Percentiles rank a stretch among this genome's conserved stretches.
Evolutionary conservation across 2,329 filamentous ascomycete species (phyloP).

Genomic region (Fusarium armeniacum): DNA sequence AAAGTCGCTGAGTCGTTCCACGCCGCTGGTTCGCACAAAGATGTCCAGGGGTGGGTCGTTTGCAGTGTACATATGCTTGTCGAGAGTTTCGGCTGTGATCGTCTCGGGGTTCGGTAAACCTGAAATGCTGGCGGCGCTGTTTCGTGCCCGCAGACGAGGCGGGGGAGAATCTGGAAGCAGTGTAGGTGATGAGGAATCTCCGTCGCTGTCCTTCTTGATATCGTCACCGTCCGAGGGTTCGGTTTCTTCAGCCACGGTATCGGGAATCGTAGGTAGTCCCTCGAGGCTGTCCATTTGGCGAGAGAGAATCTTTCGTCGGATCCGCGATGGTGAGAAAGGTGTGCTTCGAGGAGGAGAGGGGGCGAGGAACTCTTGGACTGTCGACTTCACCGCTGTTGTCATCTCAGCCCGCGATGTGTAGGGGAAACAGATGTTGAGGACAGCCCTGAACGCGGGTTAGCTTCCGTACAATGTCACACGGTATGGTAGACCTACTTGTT

Average conservation of each 20-base stretch:
- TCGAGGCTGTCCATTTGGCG: slow-evolving; percentile 68
- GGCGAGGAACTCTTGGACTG: slow-evolving; percentile 86
- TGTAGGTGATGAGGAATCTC: slow-evolving; percentile 72
- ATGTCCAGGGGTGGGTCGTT: slow-evolving; percentile 90
- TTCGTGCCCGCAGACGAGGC: slow-evolving; percentile 54
- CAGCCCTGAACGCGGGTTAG: slow-evolving; percentile 57
- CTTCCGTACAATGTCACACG: not conserved
- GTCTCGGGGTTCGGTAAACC: slow-evolving; percentile 80
- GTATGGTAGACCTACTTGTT: slow-evolving; percentile 69
- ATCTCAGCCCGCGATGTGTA: slow-evolving; percentile 98
- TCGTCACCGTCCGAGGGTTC: slow-evolving; percentile 61
- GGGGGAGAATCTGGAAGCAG: slow-evolving; percentile 67
- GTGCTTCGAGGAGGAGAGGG: slow-evolving; percentile 75
- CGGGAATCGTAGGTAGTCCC: slow-evolving; percentile 63
- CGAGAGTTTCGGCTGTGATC: slow-evolving; percentile 86
- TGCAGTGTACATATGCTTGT: slow-evolving; percentile 88
- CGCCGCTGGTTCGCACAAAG: slow-evolving; percentile 91
- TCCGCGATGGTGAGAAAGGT: slow-evolving; percentile 88
- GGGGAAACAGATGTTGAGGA: slow-evolving; percentile 95
- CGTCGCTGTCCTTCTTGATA: slow-evolving; percentile 61
- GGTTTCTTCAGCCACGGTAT: slow-evolving; percentile 61
- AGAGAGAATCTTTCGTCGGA: slow-evolving; percentile 85
- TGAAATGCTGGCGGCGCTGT: slow-evolving; percentile 54
- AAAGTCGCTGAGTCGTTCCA: slow-evolving; percentile 93
- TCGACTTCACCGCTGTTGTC: slow-evolving; percentile 87